These are phyloP conservation scores for Coemansia sp. DNA, from an alignment of 192 early-diverging fungal species.

Conservation along the genomic window DNA sequence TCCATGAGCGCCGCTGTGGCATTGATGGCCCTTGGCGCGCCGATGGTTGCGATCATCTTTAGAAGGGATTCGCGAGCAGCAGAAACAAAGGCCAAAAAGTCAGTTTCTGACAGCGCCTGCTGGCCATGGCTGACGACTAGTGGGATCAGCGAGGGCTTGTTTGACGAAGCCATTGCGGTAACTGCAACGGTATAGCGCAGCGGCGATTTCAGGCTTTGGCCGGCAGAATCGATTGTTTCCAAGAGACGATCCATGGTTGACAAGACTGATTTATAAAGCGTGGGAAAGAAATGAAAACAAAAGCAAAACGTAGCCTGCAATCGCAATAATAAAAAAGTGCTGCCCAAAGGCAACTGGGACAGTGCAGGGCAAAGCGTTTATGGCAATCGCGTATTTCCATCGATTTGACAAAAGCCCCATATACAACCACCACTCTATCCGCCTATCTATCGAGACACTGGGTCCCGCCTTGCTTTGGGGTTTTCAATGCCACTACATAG, in stretches of 20 bases:
- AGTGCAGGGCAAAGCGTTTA: too few species aligned
- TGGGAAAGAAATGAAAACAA: too few species aligned
- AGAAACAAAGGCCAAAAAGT: neutral
- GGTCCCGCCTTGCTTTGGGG: too few species aligned
- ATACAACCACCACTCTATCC: too few species aligned
- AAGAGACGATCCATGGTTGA: neutral
- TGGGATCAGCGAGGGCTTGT: conserved; percentile 2
- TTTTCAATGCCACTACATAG: neutral
- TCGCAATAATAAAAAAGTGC: too few species aligned
- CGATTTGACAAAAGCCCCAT: too few species aligned
- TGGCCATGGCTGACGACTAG: neutral
- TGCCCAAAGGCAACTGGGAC: too few species aligned
- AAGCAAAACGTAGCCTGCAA: too few species aligned
- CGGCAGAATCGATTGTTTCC: neutral
- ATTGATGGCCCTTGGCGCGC: conserved; percentile 22
- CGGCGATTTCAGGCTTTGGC: neutral
- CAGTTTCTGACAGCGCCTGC: neutral
- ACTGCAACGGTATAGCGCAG: conserved; percentile 10
- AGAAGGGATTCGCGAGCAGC: conserved; percentile 10
- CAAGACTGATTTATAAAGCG: neutral
- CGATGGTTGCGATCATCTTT: conserved; percentile 16
- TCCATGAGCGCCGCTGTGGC: conserved; percentile 29
- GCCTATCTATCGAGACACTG: too few species aligned
- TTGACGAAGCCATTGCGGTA: conserved; percentile 14
- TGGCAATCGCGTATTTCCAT: too few species aligned